These are phyloP conservation scores for Penicillium sp. DNA, from an alignment of 2,329 filamentous ascomycete genomes.

Conservation along the genomic window DNA sequence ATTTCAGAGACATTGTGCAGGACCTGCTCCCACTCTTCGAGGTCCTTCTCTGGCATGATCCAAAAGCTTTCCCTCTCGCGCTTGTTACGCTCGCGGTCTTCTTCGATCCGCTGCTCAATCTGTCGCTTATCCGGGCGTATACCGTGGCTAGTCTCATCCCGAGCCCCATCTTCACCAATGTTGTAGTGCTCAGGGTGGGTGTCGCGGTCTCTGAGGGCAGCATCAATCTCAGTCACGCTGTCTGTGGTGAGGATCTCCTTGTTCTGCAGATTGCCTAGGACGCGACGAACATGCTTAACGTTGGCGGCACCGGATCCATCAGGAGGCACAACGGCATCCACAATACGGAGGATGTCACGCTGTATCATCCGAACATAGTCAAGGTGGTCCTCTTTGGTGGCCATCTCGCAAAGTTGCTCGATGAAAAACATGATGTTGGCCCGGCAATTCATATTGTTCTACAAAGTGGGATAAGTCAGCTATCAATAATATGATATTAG, in stretches of 20 bases:
- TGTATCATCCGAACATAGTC: slow-evolving; percentile 95
- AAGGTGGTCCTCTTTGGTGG: slow-evolving; percentile 72
- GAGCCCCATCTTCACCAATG: slow-evolving; percentile 39
- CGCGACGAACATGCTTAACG: slow-evolving; percentile 86
- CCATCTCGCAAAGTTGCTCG: slow-evolving; percentile 88
- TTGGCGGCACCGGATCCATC: slow-evolving; percentile 89
- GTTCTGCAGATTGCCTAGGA: slow-evolving; percentile 69
- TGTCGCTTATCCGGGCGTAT: slow-evolving; percentile 76
- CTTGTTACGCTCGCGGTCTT: slow-evolving; percentile 95
- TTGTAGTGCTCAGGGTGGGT: slow-evolving; percentile 62
- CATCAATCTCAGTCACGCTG: slow-evolving; percentile 78
- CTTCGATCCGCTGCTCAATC: slow-evolving; percentile 94
- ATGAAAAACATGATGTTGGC: slow-evolving; percentile 99
- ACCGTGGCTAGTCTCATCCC: slow-evolving; percentile 18
- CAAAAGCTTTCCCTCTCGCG: slow-evolving; percentile 88
- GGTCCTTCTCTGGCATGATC: slow-evolving; percentile 67
- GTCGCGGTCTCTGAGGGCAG: slow-evolving; percentile 79
- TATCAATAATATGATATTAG: background rate
- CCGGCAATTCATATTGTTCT: slow-evolving; percentile 94
- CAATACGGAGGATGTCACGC: slow-evolving; percentile 85
- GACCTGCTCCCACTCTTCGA: slow-evolving; percentile 65
- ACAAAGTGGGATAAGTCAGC: slow-evolving; percentile 1
- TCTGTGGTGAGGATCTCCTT: slow-evolving; percentile 75
- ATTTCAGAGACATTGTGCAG: too few relatives aligned
- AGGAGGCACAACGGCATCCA: slow-evolving; percentile 87